These are phyloP conservation scores for Apiotrichum sp. DNA, from an alignment of 1,284 basidiomycete species.

Conservation along the genomic window DNA sequence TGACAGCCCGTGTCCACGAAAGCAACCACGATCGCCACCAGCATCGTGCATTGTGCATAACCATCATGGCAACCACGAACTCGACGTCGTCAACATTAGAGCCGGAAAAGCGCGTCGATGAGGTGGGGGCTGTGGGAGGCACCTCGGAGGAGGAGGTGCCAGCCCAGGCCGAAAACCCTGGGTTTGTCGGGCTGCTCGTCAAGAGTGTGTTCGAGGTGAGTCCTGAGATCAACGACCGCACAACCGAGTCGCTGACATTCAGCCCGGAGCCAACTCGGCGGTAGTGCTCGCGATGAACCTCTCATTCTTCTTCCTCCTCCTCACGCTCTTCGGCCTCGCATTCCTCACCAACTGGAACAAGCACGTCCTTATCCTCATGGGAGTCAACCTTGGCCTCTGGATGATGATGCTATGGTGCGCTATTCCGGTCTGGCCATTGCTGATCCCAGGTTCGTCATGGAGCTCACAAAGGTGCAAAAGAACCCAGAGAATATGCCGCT, in stretches of 20 bases:
- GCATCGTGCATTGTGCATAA: not conserved
- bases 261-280: constrained; percentile 43
- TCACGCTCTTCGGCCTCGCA: constrained; percentile 38
- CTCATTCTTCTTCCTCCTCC: constrained; percentile 42
- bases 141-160: not conserved
- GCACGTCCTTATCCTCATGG: constrained; percentile 38
- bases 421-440: not conserved
- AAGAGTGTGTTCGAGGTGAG: constrained; percentile 43
- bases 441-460: constrained; percentile 39
- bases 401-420: constrained; percentile 41
- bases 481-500: constrained; percentile 40
- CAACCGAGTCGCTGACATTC: not conserved
- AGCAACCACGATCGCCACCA: too few relatives aligned
- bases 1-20: too few relatives aligned
- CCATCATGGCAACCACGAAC: constrained; percentile 16
- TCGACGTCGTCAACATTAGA: constrained; percentile 10
- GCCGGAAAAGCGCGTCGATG: not conserved
- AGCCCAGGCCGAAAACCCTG: constrained; percentile 11
- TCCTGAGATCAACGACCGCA: not conserved
- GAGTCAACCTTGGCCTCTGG: constrained; percentile 35
- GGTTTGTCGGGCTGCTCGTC: constrained; percentile 35
- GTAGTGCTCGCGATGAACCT: constrained; percentile 45
- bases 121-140: too few relatives aligned
- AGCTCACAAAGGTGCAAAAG: constrained; percentile 35
- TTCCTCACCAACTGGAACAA: constrained; percentile 40